A percentile compares a stretch with the other conserved stretches of the same genome.
Conservation (phyloP, 257 asterid genomes). For the Solanum pimpinellifolium region DNA sequence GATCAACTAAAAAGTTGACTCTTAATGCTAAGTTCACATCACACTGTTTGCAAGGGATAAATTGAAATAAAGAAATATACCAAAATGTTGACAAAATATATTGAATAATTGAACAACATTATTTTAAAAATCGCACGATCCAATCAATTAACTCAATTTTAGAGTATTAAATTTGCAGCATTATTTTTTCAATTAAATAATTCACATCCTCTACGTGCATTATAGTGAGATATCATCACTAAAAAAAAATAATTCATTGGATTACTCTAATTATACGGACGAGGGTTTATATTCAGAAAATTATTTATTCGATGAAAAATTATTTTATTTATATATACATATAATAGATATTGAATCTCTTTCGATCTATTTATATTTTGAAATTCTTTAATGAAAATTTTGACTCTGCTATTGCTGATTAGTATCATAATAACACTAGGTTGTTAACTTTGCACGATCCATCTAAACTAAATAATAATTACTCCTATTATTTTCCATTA, state of each 20-base stretch:
- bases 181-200: not conserved
- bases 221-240: not conserved
- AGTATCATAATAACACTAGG: not conserved
- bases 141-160: not conserved
- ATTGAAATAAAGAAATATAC: not conserved
- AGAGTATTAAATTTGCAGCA: not conserved
- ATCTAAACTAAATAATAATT: not conserved
- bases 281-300: no score
- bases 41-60: not conserved
- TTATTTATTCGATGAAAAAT: no score
- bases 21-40: not conserved
- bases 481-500: not conserved
- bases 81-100: not conserved
- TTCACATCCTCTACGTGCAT: not conserved
- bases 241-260: not conserved
- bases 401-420: accelerated
- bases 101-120: not conserved
- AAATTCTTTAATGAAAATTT: accelerated
- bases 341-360: accelerated
- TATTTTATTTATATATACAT: no score
- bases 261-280: not conserved
- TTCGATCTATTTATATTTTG: no score
- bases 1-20: not conserved
- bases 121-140: not conserved
- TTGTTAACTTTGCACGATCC: not conserved